phyloP scores from a whole-genome alignment of 805 yeast genomes.

The Priceomyces castillae region DNA sequence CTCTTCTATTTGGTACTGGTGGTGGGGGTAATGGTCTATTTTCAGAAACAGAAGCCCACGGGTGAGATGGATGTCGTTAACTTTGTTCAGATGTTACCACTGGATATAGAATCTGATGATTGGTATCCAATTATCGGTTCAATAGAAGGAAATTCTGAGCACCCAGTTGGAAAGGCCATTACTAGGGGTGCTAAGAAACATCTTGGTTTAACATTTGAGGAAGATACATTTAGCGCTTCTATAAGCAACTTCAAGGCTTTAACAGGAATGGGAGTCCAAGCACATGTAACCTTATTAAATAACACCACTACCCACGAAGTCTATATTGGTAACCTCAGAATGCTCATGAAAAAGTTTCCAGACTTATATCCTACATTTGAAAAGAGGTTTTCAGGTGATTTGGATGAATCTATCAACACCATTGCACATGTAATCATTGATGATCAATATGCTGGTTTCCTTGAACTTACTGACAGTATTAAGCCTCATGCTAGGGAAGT shows the following conservation, averaged over 20 bases:
- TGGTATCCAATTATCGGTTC: slow-evolving; percentile 58
- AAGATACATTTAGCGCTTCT: slow-evolving; percentile 28
- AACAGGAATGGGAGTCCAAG: slow-evolving; percentile 48
- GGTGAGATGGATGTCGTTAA: slow-evolving; percentile 63
- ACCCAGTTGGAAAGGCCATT: slow-evolving; percentile 82
- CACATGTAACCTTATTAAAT: slow-evolving; percentile 30
- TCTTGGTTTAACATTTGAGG: slow-evolving; percentile 29
- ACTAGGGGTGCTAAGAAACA: slow-evolving; percentile 31
- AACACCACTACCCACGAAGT: slow-evolving; percentile 27
- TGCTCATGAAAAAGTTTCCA: slow-evolving; percentile 26
- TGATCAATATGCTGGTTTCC: slow-evolving; percentile 55
- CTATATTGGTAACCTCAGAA: slow-evolving; percentile 53
- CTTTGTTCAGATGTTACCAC: slow-evolving; percentile 16
- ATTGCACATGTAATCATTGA: slow-evolving; percentile 58
- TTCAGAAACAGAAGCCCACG: no score
- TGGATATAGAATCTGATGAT: slow-evolving; percentile 12
- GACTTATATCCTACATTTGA: slow-evolving; percentile 4
- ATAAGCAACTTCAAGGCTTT: slow-evolving; percentile 35
- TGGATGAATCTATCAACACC: slow-evolving; percentile 34
- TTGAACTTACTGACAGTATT: slow-evolving; percentile 66
- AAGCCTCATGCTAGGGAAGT: slow-evolving; percentile 65
- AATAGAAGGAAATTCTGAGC: slow-evolving; percentile 73
- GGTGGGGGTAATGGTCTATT: no score
- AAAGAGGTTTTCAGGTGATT: slow-evolving; percentile 1
- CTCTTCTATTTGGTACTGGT: no score